phyloP scores from a whole-genome alignment of 1,139 yeast species.

The Nakaseomyces sp. region DNA sequence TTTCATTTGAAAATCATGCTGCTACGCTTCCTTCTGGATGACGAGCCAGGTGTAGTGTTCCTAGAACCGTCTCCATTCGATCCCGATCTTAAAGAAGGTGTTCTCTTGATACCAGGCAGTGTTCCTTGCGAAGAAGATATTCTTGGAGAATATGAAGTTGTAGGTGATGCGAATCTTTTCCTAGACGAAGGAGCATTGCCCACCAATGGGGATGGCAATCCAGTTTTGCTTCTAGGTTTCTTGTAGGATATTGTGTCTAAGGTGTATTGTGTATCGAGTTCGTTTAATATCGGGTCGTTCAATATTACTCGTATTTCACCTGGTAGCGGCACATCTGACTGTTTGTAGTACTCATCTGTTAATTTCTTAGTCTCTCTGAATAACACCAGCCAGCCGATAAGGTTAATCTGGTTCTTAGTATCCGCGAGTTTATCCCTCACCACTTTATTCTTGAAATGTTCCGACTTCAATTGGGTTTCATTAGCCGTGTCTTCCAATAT shows the following conservation, averaged over 20 bases:
- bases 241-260: not conserved
- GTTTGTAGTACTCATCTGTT: not conserved
- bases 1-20: constrained; percentile 4
- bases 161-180: not conserved
- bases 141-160: constrained; percentile 2
- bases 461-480: not conserved
- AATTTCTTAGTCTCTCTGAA: constrained; percentile 1
- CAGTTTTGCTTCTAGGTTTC: not conserved
- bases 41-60: not conserved
- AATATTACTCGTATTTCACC: not conserved
- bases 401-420: not conserved
- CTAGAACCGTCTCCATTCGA: not conserved
- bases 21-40: constrained; percentile 2
- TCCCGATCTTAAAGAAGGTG: constrained; percentile 18
- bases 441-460: not conserved
- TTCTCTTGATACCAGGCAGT: constrained; percentile 27
- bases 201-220: not conserved
- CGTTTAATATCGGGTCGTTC: constrained; percentile 3
- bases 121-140: constrained; percentile 13
- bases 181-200: not conserved
- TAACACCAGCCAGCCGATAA: not conserved
- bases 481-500: not conserved
- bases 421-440: not conserved
- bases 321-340: not conserved
- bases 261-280: constrained; percentile 1